These are phyloP conservation scores for Lepidopterella palustris DNA, from an alignment of 495 filamentous ascomycete species.

Conservation along the genomic window DNA sequence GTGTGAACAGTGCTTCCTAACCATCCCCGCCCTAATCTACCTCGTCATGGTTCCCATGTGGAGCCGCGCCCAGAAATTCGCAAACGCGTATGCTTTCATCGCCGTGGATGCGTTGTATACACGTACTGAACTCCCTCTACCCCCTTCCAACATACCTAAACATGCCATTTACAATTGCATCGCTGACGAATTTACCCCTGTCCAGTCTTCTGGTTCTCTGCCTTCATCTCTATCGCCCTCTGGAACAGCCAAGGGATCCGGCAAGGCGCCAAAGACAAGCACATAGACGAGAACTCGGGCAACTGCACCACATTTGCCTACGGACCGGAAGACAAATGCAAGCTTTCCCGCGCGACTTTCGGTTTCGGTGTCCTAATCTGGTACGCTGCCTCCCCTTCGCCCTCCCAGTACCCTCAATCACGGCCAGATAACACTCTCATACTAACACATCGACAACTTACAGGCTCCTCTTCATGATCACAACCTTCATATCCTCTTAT, in stretches of 20 bases:
- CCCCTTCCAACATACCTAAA: neutral
- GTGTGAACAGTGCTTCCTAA: conserved; percentile 67
- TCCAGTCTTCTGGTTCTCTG: conserved; percentile 75
- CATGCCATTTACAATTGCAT: neutral
- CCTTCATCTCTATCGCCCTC: conserved; percentile 67
- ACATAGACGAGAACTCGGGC: conserved; percentile 34
- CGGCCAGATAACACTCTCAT: conserved; percentile 14
- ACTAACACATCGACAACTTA: neutral
- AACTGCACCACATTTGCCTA: conserved; percentile 48
- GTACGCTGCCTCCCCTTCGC: conserved; percentile 52
- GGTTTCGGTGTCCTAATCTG: conserved; percentile 74
- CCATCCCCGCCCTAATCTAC: conserved; percentile 76
- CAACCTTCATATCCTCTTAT: conserved; percentile 69
- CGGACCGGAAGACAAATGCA: conserved; percentile 54
- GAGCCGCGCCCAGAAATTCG: conserved; percentile 69
- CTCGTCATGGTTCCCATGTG: conserved; percentile 77
- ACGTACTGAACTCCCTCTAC: conserved; percentile 7
- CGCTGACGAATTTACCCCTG: neutral
- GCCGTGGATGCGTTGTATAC: conserved; percentile 65
- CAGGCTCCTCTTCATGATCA: conserved; percentile 69
- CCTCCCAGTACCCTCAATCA: neutral
- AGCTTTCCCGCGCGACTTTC: conserved; percentile 68
- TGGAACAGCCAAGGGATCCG: conserved; percentile 49
- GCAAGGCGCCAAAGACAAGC: conserved; percentile 31
- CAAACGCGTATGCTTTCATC: conserved; percentile 76